Evolutionary conservation across 2,329 filamentous ascomycete species (phyloP).

Genomic region (Botrytis galanthina): DNA sequence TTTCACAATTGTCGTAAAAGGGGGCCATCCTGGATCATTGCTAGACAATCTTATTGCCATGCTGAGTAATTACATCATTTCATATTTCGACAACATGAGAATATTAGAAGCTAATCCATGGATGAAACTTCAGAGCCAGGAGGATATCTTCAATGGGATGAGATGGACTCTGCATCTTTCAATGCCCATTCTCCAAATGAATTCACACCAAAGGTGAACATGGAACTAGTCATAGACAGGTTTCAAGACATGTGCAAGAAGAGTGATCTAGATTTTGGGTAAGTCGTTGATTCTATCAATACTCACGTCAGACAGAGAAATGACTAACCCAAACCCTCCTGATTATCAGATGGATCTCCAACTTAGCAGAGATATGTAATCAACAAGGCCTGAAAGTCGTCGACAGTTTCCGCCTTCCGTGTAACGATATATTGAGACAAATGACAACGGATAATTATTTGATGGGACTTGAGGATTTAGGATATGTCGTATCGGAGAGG

Average conservation of each 20-base stretch:
- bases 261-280: neutral
- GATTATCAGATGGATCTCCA: neutral
- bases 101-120: neutral
- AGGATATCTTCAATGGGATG: neutral
- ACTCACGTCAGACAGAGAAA: neutral
- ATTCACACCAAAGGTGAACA: neutral
- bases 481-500: neutral
- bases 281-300: no score
- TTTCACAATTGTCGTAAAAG: neutral
- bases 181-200: neutral
- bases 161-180: neutral
- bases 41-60: neutral
- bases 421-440: neutral
- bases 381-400: neutral
- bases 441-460: neutral
- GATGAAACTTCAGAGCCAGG: neutral
- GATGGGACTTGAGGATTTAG: neutral
- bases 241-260: neutral
- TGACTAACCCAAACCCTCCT: neutral
- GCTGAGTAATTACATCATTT: neutral
- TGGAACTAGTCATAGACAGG: neutral
- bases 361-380: neutral
- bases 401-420: neutral
- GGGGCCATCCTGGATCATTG: neutral
- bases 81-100: neutral